Percentiles rank a stretch among this genome's conserved stretches.
phyloP scores from a whole-genome alignment of 2,329 filamentous ascomycete species.

The Talaromyces marneffei region DNA sequence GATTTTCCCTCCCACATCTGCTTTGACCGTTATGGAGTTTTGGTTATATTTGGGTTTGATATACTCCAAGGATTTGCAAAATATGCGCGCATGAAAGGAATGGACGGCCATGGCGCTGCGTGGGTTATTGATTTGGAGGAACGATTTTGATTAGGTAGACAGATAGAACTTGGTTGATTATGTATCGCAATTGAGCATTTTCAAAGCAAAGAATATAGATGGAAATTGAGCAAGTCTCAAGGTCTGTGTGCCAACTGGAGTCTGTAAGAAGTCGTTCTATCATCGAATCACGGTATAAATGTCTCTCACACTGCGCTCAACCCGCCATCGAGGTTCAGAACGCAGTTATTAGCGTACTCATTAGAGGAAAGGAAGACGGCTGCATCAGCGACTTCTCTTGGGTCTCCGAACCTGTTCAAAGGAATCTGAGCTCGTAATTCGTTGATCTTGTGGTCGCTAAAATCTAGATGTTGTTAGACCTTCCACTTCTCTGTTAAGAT shows the following conservation, averaged over 20 bases:
- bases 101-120: slow-evolving; percentile 2
- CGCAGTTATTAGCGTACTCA: slow-evolving; percentile 78
- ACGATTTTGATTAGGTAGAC: neutral
- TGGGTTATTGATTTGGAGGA: neutral
- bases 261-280: too few relatives aligned
- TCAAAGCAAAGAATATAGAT: neutral
- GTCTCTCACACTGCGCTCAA: slow-evolving; percentile 56
- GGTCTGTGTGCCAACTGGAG: too few relatives aligned
- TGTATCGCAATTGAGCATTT: neutral
- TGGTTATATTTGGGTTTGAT: neutral
- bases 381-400: slow-evolving; percentile 73
- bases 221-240: neutral
- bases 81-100: neutral
- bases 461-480: slow-evolving; percentile 29
- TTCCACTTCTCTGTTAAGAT: neutral
- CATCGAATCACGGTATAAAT: neutral
- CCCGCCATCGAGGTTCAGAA: slow-evolving; percentile 80
- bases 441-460: slow-evolving; percentile 30
- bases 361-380: slow-evolving; percentile 72
- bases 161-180: neutral
- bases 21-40: slow-evolving; percentile 3
- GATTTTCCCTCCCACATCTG: slow-evolving; percentile 14
- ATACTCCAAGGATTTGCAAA: neutral
- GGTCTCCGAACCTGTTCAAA: slow-evolving; percentile 58
- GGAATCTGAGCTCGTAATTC: slow-evolving; percentile 52